Evolutionary conservation across 371 early-diverging fungal genomes (phyloP), one percentile per base, ranked within the genome.

Genomic region (Mucor irregularis): DNA sequence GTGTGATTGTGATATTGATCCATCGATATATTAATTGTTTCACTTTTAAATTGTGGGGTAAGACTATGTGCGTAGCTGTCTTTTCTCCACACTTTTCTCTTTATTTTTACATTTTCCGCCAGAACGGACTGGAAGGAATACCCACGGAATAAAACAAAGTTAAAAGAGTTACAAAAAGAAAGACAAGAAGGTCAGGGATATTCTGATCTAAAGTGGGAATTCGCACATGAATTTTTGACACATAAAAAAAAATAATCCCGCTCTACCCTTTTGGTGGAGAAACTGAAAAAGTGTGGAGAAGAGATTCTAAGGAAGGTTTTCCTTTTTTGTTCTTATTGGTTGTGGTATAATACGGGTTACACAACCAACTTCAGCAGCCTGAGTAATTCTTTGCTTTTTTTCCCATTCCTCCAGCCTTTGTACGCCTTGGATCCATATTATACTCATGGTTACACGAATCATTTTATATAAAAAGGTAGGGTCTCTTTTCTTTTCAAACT

Each of bases 331-430:
- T n/a, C n/a, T n/a, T n/a, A 56, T 56, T 56, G 56, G 56, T 28
- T 29, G 16, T 56, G 56, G 56, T 47, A 56, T 37, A 39, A 56
- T 25, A 26, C 56, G 56, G 56, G 56, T 38, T 48, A 46, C 42
- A 56, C 56, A 24, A 21, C 7, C 14, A 10, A 24, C 19, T 22
- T 24, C 19, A 25, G 31, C 11, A 14, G 10, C 35, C n/a, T n/a
- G 14, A 34, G 35, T 13, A 14, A 14, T 24, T 5, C 17, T 14
- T 46, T n/a, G 17, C 10, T 9, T 4, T 25, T n/a, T 58, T 59
- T 59, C 52, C 44, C 39, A 38, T 39, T 24, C 39, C 46, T 40
- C 42, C 55, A 54, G 33, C 24, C 34, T 37, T 55, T 55, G 55
- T 47, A 55, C 47, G 13, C 21, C 45, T 43, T 55, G 37, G 21